Evolutionary conservation across 2,329 filamentous ascomycete genomes (phyloP).

Genomic region (Rhexocercosporidium sp.): DNA sequence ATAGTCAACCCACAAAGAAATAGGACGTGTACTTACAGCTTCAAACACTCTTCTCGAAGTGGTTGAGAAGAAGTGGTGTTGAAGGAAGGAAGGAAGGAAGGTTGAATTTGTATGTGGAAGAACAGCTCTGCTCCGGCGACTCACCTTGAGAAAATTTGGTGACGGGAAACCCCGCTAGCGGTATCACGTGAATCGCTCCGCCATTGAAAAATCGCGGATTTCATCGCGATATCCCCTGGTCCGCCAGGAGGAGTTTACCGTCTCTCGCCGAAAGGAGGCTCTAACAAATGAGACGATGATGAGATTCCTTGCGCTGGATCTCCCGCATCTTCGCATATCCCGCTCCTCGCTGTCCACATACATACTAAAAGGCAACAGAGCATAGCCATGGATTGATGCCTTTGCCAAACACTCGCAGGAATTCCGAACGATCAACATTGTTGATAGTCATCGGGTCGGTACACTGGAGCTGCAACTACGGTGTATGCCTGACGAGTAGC

Average conservation of each 20-base stretch:
- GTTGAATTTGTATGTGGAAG: background rate
- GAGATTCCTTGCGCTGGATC: too few relatives aligned
- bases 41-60: slow-evolving; percentile 11
- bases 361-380: too few relatives aligned
- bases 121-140: background rate
- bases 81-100: background rate
- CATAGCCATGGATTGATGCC: too few relatives aligned
- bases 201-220: background rate
- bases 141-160: background rate
- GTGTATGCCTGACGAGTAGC: too few relatives aligned
- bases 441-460: too few relatives aligned
- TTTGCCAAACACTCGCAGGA: too few relatives aligned
- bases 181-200: background rate
- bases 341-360: too few relatives aligned
- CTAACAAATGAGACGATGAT: background rate
- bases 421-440: too few relatives aligned
- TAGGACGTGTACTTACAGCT: slow-evolving; percentile 24
- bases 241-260: background rate
- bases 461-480: too few relatives aligned
- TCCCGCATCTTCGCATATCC: too few relatives aligned
- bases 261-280: background rate
- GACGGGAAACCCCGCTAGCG: background rate
- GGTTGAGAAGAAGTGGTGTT: slow-evolving; percentile 14
- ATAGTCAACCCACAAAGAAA: background rate
- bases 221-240: slow-evolving; percentile 1